Evolutionary conservation across 441 rosid species (phyloP).

Genomic region (Adansonia grandidieri): DNA sequence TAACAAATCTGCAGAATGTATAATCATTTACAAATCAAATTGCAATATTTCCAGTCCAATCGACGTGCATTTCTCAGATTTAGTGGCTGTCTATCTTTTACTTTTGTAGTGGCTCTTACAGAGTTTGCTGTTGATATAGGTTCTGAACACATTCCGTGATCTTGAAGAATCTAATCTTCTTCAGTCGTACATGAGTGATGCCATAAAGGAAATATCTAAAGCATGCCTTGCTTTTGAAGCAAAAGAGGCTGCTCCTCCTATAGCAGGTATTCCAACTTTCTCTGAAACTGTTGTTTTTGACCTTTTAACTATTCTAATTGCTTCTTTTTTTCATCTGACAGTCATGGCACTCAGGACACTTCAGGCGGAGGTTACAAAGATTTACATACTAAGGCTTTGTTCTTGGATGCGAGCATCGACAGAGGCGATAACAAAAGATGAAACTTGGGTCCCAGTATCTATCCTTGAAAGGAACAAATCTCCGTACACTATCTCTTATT

Average conservation of each 20-base stretch:
- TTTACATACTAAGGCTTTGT: conserved; percentile 85
- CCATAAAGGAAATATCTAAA: conserved; percentile 81
- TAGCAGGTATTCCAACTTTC: conserved; percentile 60
- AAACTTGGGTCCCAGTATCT: conserved; percentile 87
- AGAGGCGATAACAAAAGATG: conserved; percentile 76
- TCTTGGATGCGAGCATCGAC: conserved; percentile 90
- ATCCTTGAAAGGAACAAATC: conserved; percentile 92
- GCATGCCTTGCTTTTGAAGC: conserved; percentile 90
- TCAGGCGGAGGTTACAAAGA: conserved; percentile 85
- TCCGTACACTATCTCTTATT: conserved; percentile 81
- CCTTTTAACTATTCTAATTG: conserved; percentile 33
- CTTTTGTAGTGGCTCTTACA: conserved; percentile 25
- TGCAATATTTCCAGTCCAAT: conserved; percentile 9
- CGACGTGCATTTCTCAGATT: neutral
- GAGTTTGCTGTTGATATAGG: conserved; percentile 54
- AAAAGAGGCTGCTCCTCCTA: conserved; percentile 86
- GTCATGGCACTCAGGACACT: conserved; percentile 71
- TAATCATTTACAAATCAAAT: conserved; percentile 1
- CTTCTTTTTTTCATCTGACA: conserved; percentile 43
- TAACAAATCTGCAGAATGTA: neutral
- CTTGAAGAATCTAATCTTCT: conserved; percentile 86
- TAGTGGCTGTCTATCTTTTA: conserved; percentile 23
- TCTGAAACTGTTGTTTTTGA: conserved; percentile 31
- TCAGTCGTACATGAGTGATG: conserved; percentile 76
- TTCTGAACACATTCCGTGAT: conserved; percentile 74